Conservation (phyloP, 495 filamentous ascomycete species). For the Polyplosphaeria fusca region DNA sequence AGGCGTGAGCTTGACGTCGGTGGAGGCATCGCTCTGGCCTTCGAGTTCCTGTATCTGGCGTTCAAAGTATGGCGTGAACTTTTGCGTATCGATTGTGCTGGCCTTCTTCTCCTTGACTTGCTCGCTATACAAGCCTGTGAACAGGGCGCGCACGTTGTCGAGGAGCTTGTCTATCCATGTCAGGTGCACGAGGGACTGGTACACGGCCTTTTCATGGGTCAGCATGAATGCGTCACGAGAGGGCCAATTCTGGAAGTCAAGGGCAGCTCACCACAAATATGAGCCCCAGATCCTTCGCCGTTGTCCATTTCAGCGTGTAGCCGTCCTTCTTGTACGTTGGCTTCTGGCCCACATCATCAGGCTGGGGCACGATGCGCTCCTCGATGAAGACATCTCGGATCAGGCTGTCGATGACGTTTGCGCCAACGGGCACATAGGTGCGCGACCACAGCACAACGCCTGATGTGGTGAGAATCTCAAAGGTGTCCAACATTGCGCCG, state of each 20-base stretch:
- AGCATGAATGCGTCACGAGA: not conserved
- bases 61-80: constrained; percentile 91
- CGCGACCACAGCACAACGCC: constrained; percentile 96
- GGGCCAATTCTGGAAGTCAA: too few species aligned
- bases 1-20: constrained; percentile 39
- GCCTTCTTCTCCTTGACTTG: constrained; percentile 77
- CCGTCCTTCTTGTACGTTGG: constrained; percentile 85
- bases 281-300: constrained; percentile 82
- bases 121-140: constrained; percentile 81
- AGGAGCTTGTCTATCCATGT: constrained; percentile 96
- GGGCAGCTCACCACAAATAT: constrained; percentile 81
- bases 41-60: constrained; percentile 87
- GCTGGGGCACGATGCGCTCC: constrained; percentile 68
- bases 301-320: constrained; percentile 92
- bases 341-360: constrained; percentile 56
- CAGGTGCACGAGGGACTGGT: constrained; percentile 89
- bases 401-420: constrained; percentile 85
- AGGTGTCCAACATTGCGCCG: constrained; percentile 78
- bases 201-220: constrained; percentile 69
- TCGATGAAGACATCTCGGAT: constrained; percentile 97
- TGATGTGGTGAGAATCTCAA: constrained; percentile 93
- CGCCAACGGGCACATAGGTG: constrained; percentile 72
- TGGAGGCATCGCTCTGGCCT: constrained; percentile 44
- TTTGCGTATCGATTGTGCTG: constrained; percentile 67
- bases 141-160: constrained; percentile 88